Evolutionary conservation across 164 flowering plant species (phyloP).

Genomic region (Brasenia schreberi): DNA sequence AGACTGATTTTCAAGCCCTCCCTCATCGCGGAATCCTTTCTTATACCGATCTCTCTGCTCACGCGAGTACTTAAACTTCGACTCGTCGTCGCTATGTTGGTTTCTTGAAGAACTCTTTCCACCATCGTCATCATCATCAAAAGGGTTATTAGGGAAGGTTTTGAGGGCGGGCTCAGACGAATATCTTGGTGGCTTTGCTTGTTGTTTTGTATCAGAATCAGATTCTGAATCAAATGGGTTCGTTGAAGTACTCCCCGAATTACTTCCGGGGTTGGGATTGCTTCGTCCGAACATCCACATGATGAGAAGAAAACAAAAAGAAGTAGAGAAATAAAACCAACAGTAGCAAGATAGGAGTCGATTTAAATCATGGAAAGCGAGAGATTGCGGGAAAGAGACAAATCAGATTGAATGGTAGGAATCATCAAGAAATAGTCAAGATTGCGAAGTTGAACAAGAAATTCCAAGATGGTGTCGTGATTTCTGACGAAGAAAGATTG

Average conservation of each 20-base stretch:
- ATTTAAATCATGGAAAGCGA: too few species aligned
- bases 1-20: constrained; percentile 46
- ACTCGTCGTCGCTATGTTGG: neutral
- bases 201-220: constrained; percentile 20
- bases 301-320: neutral
- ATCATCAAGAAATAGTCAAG: neutral
- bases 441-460: neutral
- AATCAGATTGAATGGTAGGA: neutral
- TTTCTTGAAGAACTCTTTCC: neutral
- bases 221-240: constrained; percentile 60
- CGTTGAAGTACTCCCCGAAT: neutral
- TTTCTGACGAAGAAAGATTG: neutral
- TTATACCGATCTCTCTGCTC: constrained; percentile 28
- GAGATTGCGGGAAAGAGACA: too few species aligned
- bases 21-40: constrained; percentile 34
- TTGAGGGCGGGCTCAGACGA: constrained; percentile 35
- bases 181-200: constrained; percentile 15
- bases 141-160: constrained; percentile 28
- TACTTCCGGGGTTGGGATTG: neutral
- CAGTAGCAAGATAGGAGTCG: neutral
- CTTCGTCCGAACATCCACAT: neutral
- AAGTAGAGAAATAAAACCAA: neutral
- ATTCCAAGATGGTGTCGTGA: neutral
- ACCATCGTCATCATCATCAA: constrained; percentile 27
- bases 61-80: constrained; percentile 3